Conservation (phyloP, 2,329 filamentous ascomycete genomes). For the Aspergillus proliferans region DNA sequence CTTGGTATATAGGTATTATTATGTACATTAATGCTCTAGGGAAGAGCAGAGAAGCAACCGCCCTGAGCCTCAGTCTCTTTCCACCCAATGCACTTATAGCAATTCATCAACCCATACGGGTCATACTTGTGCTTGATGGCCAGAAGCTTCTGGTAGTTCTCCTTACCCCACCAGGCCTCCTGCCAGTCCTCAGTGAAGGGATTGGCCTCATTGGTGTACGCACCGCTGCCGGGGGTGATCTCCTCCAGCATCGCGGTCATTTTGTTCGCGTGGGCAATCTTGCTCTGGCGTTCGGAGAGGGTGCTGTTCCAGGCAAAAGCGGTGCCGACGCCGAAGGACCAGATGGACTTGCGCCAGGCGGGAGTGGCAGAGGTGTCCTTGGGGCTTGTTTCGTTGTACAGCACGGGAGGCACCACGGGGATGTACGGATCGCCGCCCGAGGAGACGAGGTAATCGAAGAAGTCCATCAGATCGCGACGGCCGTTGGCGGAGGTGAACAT, state of each 20-base stretch:
- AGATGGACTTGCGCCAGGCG: slow-evolving; percentile 14
- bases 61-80: slow-evolving; percentile 6
- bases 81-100: slow-evolving; percentile 16
- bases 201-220: slow-evolving; percentile 16
- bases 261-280: slow-evolving; percentile 7
- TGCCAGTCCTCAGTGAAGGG: slow-evolving; percentile 12
- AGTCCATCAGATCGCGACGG: slow-evolving; percentile 8
- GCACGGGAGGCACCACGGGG: slow-evolving; percentile 10
- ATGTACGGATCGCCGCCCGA: slow-evolving; percentile 10
- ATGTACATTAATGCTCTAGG: not conserved
- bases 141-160: slow-evolving; percentile 14
- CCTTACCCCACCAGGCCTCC: slow-evolving; percentile 15
- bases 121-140: slow-evolving; percentile 17
- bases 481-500: slow-evolving; percentile 12
- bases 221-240: slow-evolving; percentile 12
- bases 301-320: slow-evolving; percentile 13
- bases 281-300: slow-evolving; percentile 5
- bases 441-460: slow-evolving; percentile 5
- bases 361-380: slow-evolving; percentile 11
- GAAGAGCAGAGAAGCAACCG: slow-evolving; percentile 7
- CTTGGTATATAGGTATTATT: not conserved
- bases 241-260: slow-evolving; percentile 9
- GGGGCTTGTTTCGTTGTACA: slow-evolving; percentile 13
- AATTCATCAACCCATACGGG: slow-evolving; percentile 9
- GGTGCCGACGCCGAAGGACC: slow-evolving; percentile 10